Evolutionary conservation across 805 yeast genomes (phyloP).

Genomic region (Naumovozyma dairenensis): DNA sequence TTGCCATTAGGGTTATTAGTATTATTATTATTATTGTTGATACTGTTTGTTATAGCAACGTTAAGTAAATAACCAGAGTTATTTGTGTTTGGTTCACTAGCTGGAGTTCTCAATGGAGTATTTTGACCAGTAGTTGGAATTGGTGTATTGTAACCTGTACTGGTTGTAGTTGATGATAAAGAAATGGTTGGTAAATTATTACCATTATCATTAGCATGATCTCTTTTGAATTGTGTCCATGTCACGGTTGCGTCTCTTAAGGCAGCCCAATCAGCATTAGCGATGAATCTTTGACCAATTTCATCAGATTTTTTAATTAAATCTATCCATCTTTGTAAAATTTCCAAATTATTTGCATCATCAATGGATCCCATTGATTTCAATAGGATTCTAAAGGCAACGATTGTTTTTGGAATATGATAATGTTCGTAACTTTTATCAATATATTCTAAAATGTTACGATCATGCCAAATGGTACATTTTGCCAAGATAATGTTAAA

Average conservation of each 20-base stretch:
- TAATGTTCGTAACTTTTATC: constrained; percentile 49
- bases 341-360: constrained; percentile 40
- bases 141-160: constrained; percentile 3
- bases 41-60: too few relatives aligned
- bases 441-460: constrained; percentile 53
- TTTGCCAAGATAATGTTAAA: constrained; percentile 66
- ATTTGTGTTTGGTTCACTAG: constrained; percentile 8
- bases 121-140: not conserved
- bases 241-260: constrained; percentile 61
- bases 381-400: constrained; percentile 60
- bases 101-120: constrained; percentile 9
- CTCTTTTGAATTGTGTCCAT: constrained; percentile 25
- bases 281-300: constrained; percentile 51
- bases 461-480: constrained; percentile 56
- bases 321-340: constrained; percentile 48
- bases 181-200: constrained; percentile 4
- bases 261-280: constrained; percentile 81
- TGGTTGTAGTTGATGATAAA: constrained; percentile 8
- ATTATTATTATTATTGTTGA: too few relatives aligned
- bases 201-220: constrained; percentile 3
- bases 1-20: too few relatives aligned
- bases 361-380: constrained; percentile 63
- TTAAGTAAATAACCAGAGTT: constrained; percentile 3
- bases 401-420: constrained; percentile 51
- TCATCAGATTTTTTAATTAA: constrained; percentile 40